Evolutionary conservation across 805 yeast species (phyloP), one percentile per base, ranked within the genome.

Genomic region (Candida ascalaphidarum): DNA sequence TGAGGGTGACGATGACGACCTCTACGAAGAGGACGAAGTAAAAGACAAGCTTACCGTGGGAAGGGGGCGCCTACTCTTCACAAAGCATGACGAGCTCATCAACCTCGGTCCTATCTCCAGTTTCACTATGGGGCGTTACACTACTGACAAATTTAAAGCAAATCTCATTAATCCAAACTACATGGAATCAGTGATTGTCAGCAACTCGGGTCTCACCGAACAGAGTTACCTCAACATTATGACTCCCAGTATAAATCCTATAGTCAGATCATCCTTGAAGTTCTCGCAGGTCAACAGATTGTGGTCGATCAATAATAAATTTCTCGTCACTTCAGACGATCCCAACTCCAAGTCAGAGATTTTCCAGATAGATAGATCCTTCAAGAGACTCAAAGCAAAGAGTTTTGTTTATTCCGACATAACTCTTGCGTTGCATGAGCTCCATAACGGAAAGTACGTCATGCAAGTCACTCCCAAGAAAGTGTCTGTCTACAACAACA

Each of bases 61-160:
- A 12, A 31, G 34, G 4, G 43, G 51, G 12, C 27, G 28, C 4
- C 33, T 57, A 21, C 55, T 37, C 18, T 71, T 78, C 32, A 51
- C 58, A 11, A 43, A 60, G 12, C 56, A 67, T 18, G 92, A 84
- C 38, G 52, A 56, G 1, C 46, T 86, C 8, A 43, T 66, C 3
- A 81, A 77, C 42, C 62, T 70, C 39, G 95, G 95, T 0, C 95
- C 95, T 0, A 59, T 81, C 9, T 63, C 81, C 3, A 72, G 76
- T 22, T 66, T 86, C 36, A 66, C 86, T 0, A 41, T 77, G 19
- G 95, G 88, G 0, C 62, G 65, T 27, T 61, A 70, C 16, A 67
- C 81, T 0, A 62, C 71, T 1, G 76, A 73, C 11, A 58, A 58
- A 25, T 67, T 63, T 31, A 58, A 71, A 8, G 71, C 77, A 31